phyloP scores from a whole-genome alignment of 2,329 filamentous ascomycete genomes.

The Arthroderma sp. region DNA sequence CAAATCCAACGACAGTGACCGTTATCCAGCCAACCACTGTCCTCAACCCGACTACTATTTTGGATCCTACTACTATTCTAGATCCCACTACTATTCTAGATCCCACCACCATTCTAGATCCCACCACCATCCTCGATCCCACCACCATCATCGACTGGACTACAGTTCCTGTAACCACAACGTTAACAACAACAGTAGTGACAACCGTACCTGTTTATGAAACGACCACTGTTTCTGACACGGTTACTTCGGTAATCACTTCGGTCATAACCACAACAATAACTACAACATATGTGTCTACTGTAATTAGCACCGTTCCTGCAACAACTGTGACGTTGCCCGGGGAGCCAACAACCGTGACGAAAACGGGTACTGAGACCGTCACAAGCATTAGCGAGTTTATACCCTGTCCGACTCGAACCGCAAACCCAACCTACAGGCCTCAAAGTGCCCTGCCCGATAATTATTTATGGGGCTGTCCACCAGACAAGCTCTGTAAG shows the following conservation, averaged over 20 bases:
- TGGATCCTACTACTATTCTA: background rate
- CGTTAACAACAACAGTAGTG: conserved; percentile 1
- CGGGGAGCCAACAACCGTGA: conserved; percentile 5
- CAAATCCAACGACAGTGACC: conserved; percentile 7
- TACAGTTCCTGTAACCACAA: conserved; percentile 3
- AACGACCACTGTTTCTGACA: conserved; percentile 14
- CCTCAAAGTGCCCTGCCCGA: conserved; percentile 15
- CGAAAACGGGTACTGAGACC: conserved; percentile 5
- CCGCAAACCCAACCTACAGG: conserved; percentile 20
- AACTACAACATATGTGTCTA: conserved; percentile 13
- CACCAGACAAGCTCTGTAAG: conserved; percentile 30
- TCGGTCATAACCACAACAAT: conserved; percentile 22
- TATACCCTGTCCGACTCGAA: conserved; percentile 19
- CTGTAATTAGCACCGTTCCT: conserved; percentile 7
- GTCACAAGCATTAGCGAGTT: conserved; percentile 2
- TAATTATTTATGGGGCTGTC: conserved; percentile 28
- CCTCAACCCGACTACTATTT: background rate
- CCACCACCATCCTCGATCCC: background rate
- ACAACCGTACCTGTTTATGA: conserved; percentile 8
- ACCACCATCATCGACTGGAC: conserved; percentile 3
- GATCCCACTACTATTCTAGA: background rate
- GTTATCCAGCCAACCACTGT: background rate
- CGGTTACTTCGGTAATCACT: conserved; percentile 13
- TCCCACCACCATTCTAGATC: conserved; percentile 1
- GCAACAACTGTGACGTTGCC: background rate